These are phyloP conservation scores for Nicotiana noctiflora DNA, from an alignment of 257 asterid species.

Conservation along the genomic window DNA sequence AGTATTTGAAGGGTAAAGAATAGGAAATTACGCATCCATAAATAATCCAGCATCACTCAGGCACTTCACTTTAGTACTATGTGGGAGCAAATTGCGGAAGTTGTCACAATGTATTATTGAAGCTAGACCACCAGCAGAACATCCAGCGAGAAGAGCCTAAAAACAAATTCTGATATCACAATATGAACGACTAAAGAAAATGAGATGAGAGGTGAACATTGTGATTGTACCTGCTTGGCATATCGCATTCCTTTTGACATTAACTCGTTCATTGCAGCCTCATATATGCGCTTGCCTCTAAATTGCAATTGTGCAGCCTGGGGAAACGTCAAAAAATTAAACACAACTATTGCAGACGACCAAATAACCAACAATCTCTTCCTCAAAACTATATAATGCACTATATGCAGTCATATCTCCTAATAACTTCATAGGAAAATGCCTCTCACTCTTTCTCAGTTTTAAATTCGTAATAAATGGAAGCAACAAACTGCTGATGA, in stretches of 20 bases:
- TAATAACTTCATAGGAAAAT: background rate
- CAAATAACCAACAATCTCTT: background rate
- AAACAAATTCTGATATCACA: background rate
- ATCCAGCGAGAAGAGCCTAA: slow-evolving; percentile 95
- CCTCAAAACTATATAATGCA: background rate
- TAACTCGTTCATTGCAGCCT: slow-evolving; percentile 66
- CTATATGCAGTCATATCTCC: background rate
- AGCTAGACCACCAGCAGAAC: slow-evolving; percentile 99
- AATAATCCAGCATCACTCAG: slow-evolving; percentile 91
- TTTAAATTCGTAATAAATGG: background rate
- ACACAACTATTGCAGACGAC: background rate
- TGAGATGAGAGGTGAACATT: background rate
- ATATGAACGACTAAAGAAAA: background rate
- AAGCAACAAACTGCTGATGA: background rate
- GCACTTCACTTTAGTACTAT: slow-evolving; percentile 75
- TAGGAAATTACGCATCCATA: slow-evolving; percentile 74
- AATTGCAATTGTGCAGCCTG: slow-evolving; percentile 79
- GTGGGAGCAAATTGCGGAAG: slow-evolving; percentile 45
- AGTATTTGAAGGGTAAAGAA: background rate
- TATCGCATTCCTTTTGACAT: slow-evolving; percentile 80
- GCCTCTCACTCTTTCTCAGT: background rate
- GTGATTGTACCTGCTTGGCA: slow-evolving; percentile 54
- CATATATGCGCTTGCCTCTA: slow-evolving; percentile 81
- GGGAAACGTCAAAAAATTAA: background rate
- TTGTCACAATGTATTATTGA: slow-evolving; percentile 90